Evolutionary conservation across 2,329 filamentous ascomycete species (phyloP), one percentile per base, ranked within the genome.

Genomic region (Mollisia scopiformis): DNA sequence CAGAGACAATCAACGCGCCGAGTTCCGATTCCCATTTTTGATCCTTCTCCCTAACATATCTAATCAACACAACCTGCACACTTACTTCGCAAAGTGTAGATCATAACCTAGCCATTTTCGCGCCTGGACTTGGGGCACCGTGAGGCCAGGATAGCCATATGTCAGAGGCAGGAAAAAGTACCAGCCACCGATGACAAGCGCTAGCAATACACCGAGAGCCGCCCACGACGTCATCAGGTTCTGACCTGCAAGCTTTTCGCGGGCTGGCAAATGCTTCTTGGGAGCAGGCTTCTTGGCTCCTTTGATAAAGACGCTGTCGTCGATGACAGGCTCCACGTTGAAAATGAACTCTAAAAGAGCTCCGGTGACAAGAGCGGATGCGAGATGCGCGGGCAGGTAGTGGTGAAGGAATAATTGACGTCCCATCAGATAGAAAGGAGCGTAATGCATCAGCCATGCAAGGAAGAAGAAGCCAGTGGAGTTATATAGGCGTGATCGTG

Each of bases 391-490:
- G 0, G 95, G 95, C 3, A 99, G 86, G 74, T 99, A 99, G 78
- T 99, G 95, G 77, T 99, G 95, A 69, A 99, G 78, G 87, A 99
- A 99, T 66, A 97, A 88, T 76, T 99, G 94, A 70, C 94, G 93
- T 59, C 94, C 94, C 94, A 99, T 99, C 66, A 97, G 87, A 80
- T 88, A 99, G 82, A 99, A 99, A 55, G 94, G 94, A 76, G 97
- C 87, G 81, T 97, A 99, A 76, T 99, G 95, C 2, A 93, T 94
- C 14, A 92, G 93, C 95, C 95, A 99, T 58, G 93, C 92, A 59
- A 99, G 86, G 87, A 97, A 98, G 82, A 99, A 96, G 85, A 99
- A 99, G 25, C 95, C 95, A 0, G 95, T 98, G 57, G 93, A 97
- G 83, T 98, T 98, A 80, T 99, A 99, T 53, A 99, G 84, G 66